Conservation (phyloP, 805 yeast species). For the Yamadazyma endophytica region DNA sequence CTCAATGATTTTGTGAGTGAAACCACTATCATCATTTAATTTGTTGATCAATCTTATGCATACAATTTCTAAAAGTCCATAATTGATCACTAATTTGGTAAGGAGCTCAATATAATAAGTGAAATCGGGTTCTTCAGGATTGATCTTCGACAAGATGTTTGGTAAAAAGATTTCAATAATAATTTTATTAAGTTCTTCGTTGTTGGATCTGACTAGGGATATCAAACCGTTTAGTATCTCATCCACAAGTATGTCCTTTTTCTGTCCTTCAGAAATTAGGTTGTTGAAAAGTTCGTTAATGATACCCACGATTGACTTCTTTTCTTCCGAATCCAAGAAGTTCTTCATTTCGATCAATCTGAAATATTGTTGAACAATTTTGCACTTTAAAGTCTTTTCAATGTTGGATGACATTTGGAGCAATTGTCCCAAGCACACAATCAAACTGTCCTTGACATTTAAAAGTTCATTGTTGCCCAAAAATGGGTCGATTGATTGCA, state of each 20-base stretch:
- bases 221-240: slow-evolving; percentile 53
- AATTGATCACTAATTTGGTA: slow-evolving; percentile 21
- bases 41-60: slow-evolving; percentile 42
- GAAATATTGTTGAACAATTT: slow-evolving; percentile 62
- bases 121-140: slow-evolving; percentile 18
- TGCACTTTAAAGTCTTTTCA: slow-evolving; percentile 66
- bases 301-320: slow-evolving; percentile 59
- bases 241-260: slow-evolving; percentile 46
- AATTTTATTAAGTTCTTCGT: slow-evolving; percentile 8
- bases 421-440: slow-evolving; percentile 65
- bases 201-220: slow-evolving; percentile 29
- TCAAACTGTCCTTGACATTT: slow-evolving; percentile 58
- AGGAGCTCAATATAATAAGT: slow-evolving; percentile 18
- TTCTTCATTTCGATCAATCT: slow-evolving; percentile 48
- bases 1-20: slow-evolving; percentile 13
- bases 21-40: slow-evolving; percentile 13
- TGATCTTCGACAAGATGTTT: slow-evolving; percentile 14
- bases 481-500: slow-evolving; percentile 5
- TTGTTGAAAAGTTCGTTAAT: slow-evolving; percentile 52
- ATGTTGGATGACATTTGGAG: slow-evolving; percentile 61
- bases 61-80: slow-evolving; percentile 41
- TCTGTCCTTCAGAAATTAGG: slow-evolving; percentile 34
- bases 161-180: slow-evolving; percentile 25
- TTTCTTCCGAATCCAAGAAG: slow-evolving; percentile 52
- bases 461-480: slow-evolving; percentile 33